Evolutionary conservation across 768 basidiomycete genomes (phyloP).

Genomic region (Lactifluus subvellereus): DNA sequence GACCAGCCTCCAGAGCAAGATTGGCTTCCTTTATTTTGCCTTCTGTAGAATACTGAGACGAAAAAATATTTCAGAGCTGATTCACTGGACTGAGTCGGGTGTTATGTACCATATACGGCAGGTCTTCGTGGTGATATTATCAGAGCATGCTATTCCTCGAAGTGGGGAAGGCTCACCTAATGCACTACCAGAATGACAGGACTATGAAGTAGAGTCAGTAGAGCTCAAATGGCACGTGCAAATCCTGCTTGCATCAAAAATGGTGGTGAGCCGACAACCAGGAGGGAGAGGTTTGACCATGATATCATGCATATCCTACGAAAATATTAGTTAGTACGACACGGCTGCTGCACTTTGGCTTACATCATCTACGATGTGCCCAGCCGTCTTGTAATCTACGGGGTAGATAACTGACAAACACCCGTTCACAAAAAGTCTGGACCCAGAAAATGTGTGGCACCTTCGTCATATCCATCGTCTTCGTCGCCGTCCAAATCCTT

Average conservation of each 20-base stretch:
- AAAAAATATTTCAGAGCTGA: neutral
- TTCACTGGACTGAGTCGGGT: neutral
- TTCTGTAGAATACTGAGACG: slow-evolving; percentile 79
- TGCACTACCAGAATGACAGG: slow-evolving; percentile 45
- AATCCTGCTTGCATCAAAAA: slow-evolving; percentile 43
- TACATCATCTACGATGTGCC: slow-evolving; percentile 77
- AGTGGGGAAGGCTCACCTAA: slow-evolving; percentile 30
- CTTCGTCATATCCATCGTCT: slow-evolving; percentile 74
- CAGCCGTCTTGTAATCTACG: slow-evolving; percentile 69
- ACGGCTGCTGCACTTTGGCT: slow-evolving; percentile 22
- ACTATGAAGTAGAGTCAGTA: slow-evolving; percentile 28
- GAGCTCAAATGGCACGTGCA: neutral
- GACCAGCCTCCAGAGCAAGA: slow-evolving; percentile 78
- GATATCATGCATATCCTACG: slow-evolving; percentile 38
- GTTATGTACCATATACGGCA: slow-evolving; percentile 32
- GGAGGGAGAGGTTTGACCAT: slow-evolving; percentile 51
- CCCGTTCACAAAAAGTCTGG: neutral
- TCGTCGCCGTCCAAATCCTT: slow-evolving; percentile 75
- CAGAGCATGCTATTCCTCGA: neutral
- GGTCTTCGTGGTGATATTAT: slow-evolving; percentile 27
- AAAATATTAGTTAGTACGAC: neutral
- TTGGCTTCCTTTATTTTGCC: slow-evolving; percentile 95
- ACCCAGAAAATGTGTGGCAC: slow-evolving; percentile 29
- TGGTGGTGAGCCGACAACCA: slow-evolving; percentile 63
- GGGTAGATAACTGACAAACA: slow-evolving; percentile 75